Conservation (phyloP, 495 filamentous ascomycete species). For the Xylaria intraflava region DNA sequence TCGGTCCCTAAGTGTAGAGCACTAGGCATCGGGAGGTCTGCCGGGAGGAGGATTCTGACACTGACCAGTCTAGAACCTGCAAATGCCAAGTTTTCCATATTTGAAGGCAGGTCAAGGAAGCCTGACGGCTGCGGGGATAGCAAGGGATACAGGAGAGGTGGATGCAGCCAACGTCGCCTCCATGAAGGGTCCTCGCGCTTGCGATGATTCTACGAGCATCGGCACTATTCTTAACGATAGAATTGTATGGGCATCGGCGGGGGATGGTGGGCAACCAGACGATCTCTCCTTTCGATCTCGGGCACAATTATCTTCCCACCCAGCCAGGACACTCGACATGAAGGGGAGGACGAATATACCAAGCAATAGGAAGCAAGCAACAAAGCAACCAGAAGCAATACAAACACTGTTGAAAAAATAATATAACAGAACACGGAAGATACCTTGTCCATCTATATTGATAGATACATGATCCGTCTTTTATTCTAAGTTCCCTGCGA, state of each 20-base stretch:
- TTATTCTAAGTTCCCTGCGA: too few relatives aligned
- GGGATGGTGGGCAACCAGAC: conserved; percentile 1
- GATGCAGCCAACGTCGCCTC: not conserved
- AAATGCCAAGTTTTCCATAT: not conserved
- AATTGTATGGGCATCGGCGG: not conserved
- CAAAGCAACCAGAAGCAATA: conserved; percentile 4
- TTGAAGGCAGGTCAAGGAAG: not conserved
- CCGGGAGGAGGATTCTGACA: too few relatives aligned
- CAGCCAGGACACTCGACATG: not conserved
- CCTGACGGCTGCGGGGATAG: not conserved
- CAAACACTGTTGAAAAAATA: conserved; percentile 4
- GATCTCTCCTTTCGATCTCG: conserved; percentile 8
- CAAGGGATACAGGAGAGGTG: not conserved
- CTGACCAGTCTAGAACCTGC: not conserved
- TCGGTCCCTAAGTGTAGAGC: conserved; percentile 3
- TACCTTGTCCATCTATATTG: too few relatives aligned
- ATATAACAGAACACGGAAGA: not conserved
- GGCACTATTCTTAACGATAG: not conserved
- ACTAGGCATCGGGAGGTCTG: conserved; percentile 11
- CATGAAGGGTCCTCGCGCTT: not conserved
- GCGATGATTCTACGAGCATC: not conserved
- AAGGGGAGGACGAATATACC: not conserved
- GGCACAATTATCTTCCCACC: conserved; percentile 4
- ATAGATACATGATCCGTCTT: too few relatives aligned
- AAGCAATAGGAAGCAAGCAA: conserved; percentile 10